Evolutionary conservation across 1,139 yeast genomes (phyloP), one percentile per base, ranked within the genome.

Genomic region (Candida smagusa): DNA sequence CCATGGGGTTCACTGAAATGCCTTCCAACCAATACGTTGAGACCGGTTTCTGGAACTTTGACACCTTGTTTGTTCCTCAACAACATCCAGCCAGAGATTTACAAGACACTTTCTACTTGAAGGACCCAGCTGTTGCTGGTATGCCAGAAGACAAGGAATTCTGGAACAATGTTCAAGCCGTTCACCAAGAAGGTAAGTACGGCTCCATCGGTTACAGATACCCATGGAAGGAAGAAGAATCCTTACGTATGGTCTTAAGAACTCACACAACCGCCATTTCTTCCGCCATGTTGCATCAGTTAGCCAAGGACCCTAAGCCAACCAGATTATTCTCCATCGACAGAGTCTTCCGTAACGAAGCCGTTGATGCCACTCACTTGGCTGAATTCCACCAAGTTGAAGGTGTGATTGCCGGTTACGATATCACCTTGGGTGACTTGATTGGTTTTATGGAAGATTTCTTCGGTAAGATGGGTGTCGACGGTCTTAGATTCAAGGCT

Each of bases 331-430:
- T 94, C 73, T 87, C 96, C 37, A 94, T 94, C 55, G 99, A 94
- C 67, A 81, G 97, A 61, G 99, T 94, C 46, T 94, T 94, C 85
- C 87, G 99, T 72, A 94, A 94, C 62, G 99, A 94, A 72, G 97
- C 99, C 16, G 98, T 94, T 39, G 99, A 94, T 62, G 98, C 97
- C 38, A 94, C 99, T n/a, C 99, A 94, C 67, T 79, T 94, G 67
- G 98, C 98, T 22, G 99, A 94, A 71, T 94, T 94, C 76, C 97
- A 92, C 68, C 99, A 94, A 72, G 95, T 94, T 45, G 99, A 94
- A 71, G 99, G 99, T 71, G 98, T 94, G 40, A 75, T 94, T 62
- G 98, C 97, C 28, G 98, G 95, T 58, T 90, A 88, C 67, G 86
- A 89, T 64, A 73, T 92, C 55, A 90, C 98, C 13, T 73, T 94